Evolutionary conservation across 2,329 filamentous ascomycete genomes (phyloP).

Genomic region (Aureobasidium sp.): DNA sequence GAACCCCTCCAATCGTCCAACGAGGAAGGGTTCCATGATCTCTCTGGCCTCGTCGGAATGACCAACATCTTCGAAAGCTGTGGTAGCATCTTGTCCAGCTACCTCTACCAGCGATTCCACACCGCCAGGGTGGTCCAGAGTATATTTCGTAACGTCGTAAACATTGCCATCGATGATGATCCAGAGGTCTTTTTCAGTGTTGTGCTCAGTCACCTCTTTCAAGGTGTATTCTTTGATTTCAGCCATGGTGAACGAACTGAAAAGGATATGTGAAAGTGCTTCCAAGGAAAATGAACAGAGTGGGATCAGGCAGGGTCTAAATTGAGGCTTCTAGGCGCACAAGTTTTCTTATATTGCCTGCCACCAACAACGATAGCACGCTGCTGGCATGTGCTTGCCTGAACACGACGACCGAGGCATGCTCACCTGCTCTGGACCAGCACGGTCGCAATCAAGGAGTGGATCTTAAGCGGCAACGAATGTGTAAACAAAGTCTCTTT

Average conservation of each 20-base stretch:
- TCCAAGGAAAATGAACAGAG: neutral
- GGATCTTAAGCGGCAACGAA: neutral
- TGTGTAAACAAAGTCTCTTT: neutral
- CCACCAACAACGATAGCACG: neutral
- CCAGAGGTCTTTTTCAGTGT: conserved; percentile 95
- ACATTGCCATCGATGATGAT: conserved; percentile 91
- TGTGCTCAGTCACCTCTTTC: conserved; percentile 93
- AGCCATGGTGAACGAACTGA: neutral
- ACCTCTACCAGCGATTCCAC: conserved; percentile 93
- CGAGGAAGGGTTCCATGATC: conserved; percentile 31
- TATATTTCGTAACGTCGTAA: conserved; percentile 84
- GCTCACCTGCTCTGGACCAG: neutral
- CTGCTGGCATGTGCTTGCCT: neutral
- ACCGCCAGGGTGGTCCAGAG: conserved; percentile 92
- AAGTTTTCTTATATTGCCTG: conserved; percentile 3
- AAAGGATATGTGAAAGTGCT: neutral
- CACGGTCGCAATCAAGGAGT: neutral
- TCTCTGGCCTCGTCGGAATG: conserved; percentile 42
- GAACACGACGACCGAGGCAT: neutral
- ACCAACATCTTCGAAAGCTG: conserved; percentile 81
- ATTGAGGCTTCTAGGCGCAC: neutral
- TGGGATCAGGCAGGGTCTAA: neutral
- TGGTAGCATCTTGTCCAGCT: conserved; percentile 88
- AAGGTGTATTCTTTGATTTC: conserved; percentile 51
- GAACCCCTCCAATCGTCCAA: conserved; percentile 30